Evolutionary conservation across 2,329 filamentous ascomycete species (phyloP), one percentile per base, ranked within the genome.

Genomic region (Scleromitrula shiraiana): DNA sequence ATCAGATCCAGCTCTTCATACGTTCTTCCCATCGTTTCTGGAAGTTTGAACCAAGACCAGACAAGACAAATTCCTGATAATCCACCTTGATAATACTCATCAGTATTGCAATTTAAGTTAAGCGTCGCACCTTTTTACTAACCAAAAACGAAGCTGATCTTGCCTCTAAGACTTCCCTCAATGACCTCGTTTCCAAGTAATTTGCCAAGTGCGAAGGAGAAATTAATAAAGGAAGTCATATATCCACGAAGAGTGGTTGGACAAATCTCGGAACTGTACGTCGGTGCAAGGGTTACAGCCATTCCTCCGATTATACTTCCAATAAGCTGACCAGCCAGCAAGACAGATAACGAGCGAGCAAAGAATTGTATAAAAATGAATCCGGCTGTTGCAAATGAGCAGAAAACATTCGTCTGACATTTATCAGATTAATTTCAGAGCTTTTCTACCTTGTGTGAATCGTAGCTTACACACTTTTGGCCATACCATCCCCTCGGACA

Each of bases 171-270:
- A 36, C 59, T 58, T n/a, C 49, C 55, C 35, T 63, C 68, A 49
- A 74, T 70, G 5, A 73, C 69, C 2, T 70, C 71, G 36, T 72
- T 66, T 14, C 69, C 70, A 37, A 75, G 67, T 20, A 74, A 55
- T 52, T 75, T 71, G 10, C 72, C 72, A 1, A 73, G 57, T 2
- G 60, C 73, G 67, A 74, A 76, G 64, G 72, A 75, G 53, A 75
- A 67, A 54, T 75, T 75, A 54, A 74, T 70, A 40, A 73, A 76
- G 0, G 73, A 73, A 0, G 59, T 62, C 66, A 75, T 45, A 71
- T 64, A 73, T n/a, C 71, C 73, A 33, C 74, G 68, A 9, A 77
- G 64, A 26, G 72, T 70, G 20, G 76, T 68, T 1, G 74, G 74
- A 50, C 70, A 74, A 17, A 77, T 71, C 56, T 77, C 74, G 19